Conservation (phyloP, 2,329 filamentous ascomycete genomes). For the Sclerotinia trifoliorum region DNA sequence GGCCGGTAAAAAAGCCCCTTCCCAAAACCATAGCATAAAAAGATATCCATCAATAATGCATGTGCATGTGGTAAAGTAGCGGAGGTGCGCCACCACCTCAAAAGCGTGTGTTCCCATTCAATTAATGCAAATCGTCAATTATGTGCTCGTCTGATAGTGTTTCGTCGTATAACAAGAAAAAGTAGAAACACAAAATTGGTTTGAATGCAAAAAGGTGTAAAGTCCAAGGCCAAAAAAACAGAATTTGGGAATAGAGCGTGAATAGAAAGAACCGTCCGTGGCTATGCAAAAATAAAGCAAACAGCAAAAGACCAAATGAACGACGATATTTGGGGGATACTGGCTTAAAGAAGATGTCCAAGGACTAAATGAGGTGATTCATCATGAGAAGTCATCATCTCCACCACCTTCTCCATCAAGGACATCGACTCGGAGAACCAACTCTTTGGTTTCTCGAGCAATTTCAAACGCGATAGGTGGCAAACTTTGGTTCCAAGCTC, state of each 20-base stretch:
- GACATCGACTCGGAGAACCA: conserved; percentile 52
- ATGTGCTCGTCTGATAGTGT: conserved; percentile 5
- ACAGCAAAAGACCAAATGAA: neutral
- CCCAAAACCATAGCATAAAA: conserved; percentile 13
- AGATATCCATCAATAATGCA: conserved; percentile 16
- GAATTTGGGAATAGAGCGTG: conserved; percentile 12
- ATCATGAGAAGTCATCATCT: conserved; percentile 35
- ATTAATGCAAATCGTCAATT: conserved; percentile 17
- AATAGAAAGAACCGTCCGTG: conserved; percentile 10
- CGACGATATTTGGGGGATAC: neutral
- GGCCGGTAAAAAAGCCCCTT: neutral
- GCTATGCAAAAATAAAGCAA: conserved; percentile 21
- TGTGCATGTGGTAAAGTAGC: neutral
- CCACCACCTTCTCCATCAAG: conserved; percentile 35
- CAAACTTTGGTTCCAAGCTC: conserved; percentile 66
- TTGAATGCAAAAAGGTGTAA: neutral
- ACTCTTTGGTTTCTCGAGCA: conserved; percentile 76
- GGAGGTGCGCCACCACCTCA: neutral
- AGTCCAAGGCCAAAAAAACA: conserved; percentile 12
- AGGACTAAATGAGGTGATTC: neutral
- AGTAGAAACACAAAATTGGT: conserved; percentile 5
- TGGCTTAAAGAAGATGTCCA: neutral
- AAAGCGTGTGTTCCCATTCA: conserved; percentile 10
- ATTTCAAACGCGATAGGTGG: conserved; percentile 87
- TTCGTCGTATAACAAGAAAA: conserved; percentile 16